Conservation (phyloP, 305 asterid genomes). For the Lippia alba region DNA sequence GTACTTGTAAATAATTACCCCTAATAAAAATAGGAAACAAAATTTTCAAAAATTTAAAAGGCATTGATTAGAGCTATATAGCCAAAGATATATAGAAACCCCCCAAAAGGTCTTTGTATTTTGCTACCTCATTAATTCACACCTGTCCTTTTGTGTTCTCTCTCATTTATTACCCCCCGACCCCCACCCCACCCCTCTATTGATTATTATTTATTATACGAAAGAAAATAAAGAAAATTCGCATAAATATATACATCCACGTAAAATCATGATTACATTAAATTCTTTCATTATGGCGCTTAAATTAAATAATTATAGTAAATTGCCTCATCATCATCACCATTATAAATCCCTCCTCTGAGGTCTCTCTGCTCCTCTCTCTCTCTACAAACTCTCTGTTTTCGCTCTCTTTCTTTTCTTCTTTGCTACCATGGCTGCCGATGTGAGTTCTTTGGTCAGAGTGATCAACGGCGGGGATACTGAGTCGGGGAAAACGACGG, state of each 20-base stretch:
- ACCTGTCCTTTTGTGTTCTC: constrained; percentile 58
- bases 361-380: background rate
- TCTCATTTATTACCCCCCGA: constrained; percentile 52
- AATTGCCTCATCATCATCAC: constrained; percentile 28
- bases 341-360: constrained; percentile 7
- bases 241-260: constrained; percentile 17
- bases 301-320: constrained; percentile 24
- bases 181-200: constrained; percentile 9
- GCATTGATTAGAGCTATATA: constrained; percentile 39
- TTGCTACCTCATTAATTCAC: constrained; percentile 42
- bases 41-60: constrained; percentile 34
- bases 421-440: constrained; percentile 61
- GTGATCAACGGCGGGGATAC: constrained; percentile 53
- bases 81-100: constrained; percentile 22
- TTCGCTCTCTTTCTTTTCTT: background rate
- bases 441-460: constrained; percentile 66
- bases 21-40: constrained; percentile 29
- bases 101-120: constrained; percentile 43
- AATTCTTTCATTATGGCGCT: constrained; percentile 32
- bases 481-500: constrained; percentile 54
- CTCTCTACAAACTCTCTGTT: background rate
- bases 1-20: no score
- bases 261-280: constrained; percentile 37
- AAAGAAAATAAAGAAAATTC: constrained; percentile 3
- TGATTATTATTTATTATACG: background rate